phyloP scores from a whole-genome alignment of 192 early-diverging fungal genomes.

The Coemansia sp. region DNA sequence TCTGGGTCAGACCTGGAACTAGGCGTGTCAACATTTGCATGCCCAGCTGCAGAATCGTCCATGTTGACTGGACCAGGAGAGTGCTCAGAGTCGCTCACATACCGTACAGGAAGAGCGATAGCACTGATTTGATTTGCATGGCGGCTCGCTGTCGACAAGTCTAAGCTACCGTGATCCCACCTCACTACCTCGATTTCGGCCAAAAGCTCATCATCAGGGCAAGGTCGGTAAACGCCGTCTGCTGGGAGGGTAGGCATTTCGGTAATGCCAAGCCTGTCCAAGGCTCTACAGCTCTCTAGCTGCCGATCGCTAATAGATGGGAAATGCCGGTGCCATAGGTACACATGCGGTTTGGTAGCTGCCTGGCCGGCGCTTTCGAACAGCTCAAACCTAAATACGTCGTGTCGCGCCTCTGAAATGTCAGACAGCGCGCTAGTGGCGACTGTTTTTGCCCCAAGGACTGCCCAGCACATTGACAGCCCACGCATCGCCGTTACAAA shows the following conservation, averaged over 20 bases:
- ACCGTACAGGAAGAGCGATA: neutral
- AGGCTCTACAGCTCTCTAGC: neutral
- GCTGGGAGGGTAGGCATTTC: neutral
- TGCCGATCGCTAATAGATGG: constrained; percentile 12
- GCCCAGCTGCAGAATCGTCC: neutral
- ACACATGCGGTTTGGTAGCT: constrained; percentile 3
- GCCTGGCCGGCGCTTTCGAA: constrained; percentile 1
- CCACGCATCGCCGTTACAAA: constrained; percentile 8
- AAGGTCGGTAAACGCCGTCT: neutral
- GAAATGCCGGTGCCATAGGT: constrained; percentile 37
- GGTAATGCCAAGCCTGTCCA: neutral
- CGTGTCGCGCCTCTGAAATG: neutral
- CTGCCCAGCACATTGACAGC: constrained; percentile 11
- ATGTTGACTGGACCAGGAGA: too few relatives aligned
- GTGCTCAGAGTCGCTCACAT: neutral
- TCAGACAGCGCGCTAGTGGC: neutral
- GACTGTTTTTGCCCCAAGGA: neutral
- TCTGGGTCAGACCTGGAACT: neutral
- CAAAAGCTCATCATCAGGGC: neutral
- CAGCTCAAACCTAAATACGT: neutral
- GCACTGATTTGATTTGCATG: neutral
- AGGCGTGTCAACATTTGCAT: neutral
- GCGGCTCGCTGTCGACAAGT: neutral
- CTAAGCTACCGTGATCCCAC: neutral
- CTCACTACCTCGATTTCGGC: neutral